Base-by-base conservation (phyloP, 176 grass and related monocot genomes). In the Eragrostis curvula region DNA sequence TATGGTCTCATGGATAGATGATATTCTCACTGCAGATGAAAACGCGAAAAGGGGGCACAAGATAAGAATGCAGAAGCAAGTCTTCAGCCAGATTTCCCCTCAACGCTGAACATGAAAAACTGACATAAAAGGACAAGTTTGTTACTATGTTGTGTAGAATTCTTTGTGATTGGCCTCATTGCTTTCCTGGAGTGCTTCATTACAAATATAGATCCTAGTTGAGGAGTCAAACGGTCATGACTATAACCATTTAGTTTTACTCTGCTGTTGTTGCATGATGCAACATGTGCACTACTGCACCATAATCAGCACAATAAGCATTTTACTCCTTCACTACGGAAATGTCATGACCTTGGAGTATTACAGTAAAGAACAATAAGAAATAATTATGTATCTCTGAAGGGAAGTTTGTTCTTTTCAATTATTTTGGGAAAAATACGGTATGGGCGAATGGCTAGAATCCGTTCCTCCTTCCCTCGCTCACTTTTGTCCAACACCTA, bases 1-100 rank as follows among this genome's bases (percentile, higher is more conserved):
- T 44, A 84, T 98, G 73, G 79, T 93, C 45, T 90, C 88, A 25
- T 95, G 96, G 85, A 91, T 98, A 75, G 96, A 98, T 79, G 88
- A 93, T 82, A 77, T 98, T 23, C 90, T 93, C 53, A 52, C 86
- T 43, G 90, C 91, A 36, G 82, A 98, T 62, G 87, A 79, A 90
- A 84, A 86, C 28, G 90, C 75, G 13, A 96, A 76, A 82, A 92
- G 84, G 51, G 85, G 56, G 30, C 81, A 83, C 52, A 88, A 67
- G 53, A 88, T 29, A 58, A 85, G 84, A 57, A 94, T 91, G 79
- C 85, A 94, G 80, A 90, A 79, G 60, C 83, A 88, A 68, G 80
- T 85, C 40, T 82, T 85, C 81, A 85, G 39, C 76, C 72, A 82
- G 40, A 9, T 88, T 23, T 90, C 88, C 60, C 81, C 69, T 57